Base-by-base conservation (phyloP, 2,329 filamentous ascomycete species). In the Aspergillus chevalieri region DNA sequence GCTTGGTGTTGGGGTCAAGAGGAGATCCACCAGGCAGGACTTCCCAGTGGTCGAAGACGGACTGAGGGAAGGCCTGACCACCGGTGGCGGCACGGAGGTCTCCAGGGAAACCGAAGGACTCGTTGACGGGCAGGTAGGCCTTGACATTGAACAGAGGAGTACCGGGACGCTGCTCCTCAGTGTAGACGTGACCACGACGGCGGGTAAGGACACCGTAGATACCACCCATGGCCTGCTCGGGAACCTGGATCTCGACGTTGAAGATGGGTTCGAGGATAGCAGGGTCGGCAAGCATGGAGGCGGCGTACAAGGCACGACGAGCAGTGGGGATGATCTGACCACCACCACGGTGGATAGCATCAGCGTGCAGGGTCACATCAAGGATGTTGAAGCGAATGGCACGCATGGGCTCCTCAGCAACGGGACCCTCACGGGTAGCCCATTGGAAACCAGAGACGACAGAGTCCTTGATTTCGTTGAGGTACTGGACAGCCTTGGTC, bases 391-490 rank as follows among this genome's bases (percentile, higher is more conserved):
- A 98, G 80, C 93, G 89, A 76, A 94, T 77, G 63, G 86, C 86
- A 73, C 93, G 89, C 90, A 98, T 92, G 67, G 93, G 93, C 85
- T 98, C 93, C 79, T 98, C 93, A 65, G 87, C 91, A 71, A 98
- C 78, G 68, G 93, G 93, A 81, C 93, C 93, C 83, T 98, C 93
- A 72, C 92, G 87, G 66, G 89, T 89, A 63, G 93, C 93, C 93
- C 93, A 98, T 79, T 98, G 93, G 90, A 98, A 98, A 85, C 93
- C 93, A 64, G 93, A 97, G 71, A 97, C 91, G 65, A 97, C 86
- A 55, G 92, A 97, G 73, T 98, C 93, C 88, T 98, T 98, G 85
- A 98, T 98, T 88, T 98, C 93, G 81, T 89, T 93, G 71, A 98
- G 84, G 86, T 97, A 98, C 82, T 98, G 93, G 62, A 98, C 93